Evolutionary conservation across 2,329 filamentous ascomycete genomes (phyloP).

Genomic region (Pseudogymnoascus sp.): DNA sequence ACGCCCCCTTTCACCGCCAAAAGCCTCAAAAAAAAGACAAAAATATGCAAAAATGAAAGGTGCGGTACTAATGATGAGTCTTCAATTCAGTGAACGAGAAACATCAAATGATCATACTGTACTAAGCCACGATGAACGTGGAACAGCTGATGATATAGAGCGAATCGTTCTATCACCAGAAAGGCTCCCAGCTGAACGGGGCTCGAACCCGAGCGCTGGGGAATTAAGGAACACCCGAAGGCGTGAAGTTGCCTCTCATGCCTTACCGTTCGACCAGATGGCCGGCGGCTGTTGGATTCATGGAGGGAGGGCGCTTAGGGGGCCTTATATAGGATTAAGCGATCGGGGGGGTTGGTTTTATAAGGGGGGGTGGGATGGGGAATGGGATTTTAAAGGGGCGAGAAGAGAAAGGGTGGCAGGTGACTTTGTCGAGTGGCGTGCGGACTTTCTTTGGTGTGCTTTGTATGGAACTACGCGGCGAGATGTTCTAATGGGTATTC

Average conservation of each 20-base stretch:
- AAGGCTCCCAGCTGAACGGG: neutral
- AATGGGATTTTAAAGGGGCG: neutral
- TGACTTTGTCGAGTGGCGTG: neutral
- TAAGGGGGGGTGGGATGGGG: neutral
- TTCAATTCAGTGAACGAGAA: neutral
- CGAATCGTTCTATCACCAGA: neutral
- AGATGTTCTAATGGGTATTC: neutral
- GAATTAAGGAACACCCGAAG: neutral
- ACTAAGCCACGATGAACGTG: neutral
- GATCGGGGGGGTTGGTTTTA: neutral
- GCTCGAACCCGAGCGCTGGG: neutral
- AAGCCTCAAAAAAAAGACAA: neutral
- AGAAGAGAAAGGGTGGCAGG: neutral
- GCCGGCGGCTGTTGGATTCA: neutral
- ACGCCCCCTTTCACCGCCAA: neutral
- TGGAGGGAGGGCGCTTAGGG: neutral
- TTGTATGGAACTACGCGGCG: neutral
- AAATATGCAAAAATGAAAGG: neutral
- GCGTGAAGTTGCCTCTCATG: neutral
- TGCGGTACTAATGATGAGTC: neutral
- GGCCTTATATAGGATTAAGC: neutral
- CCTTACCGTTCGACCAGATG: neutral
- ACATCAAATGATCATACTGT: neutral
- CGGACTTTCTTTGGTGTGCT: neutral
- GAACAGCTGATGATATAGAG: neutral